Percentiles rank a stretch among this genome's conserved stretches.
These are phyloP conservation scores for Beauveria scarabaeidicola DNA, from an alignment of 2,329 filamentous ascomycete species.

Conservation along the genomic window DNA sequence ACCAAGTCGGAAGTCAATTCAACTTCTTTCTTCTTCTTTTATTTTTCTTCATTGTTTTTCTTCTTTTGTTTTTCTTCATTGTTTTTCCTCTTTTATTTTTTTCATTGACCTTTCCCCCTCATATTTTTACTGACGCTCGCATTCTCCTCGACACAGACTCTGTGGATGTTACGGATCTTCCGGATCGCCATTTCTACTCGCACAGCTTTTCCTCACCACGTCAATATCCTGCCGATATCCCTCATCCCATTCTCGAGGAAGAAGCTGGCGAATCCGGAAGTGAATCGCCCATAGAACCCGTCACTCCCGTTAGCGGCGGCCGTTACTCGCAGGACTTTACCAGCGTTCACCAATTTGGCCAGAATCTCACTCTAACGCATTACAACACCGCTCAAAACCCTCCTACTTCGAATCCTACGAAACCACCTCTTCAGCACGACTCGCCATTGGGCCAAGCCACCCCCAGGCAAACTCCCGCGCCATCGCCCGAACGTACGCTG, in stretches of 20 bases:
- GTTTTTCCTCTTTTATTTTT: neutral
- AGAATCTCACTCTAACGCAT: constrained; percentile 11
- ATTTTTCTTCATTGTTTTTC: neutral
- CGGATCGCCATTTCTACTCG: neutral
- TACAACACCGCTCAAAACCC: constrained; percentile 8
- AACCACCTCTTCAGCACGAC: neutral
- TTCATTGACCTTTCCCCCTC: neutral
- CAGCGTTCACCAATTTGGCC: constrained; percentile 32
- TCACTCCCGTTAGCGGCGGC: constrained; percentile 51
- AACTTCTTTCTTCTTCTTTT: neutral
- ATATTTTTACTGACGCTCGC: constrained; percentile 13
- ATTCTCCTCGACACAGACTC: constrained; percentile 12
- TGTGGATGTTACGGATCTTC: neutral
- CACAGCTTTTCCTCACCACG: constrained; percentile 33
- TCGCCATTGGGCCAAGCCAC: constrained; percentile 10
- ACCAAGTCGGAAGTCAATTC: neutral
- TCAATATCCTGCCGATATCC: constrained; percentile 41
- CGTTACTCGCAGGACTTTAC: constrained; percentile 47
- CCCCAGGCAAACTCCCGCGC: constrained; percentile 9
- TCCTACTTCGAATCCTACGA: constrained; percentile 6
- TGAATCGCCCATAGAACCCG: constrained; percentile 50
- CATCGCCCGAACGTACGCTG: constrained; percentile 3
- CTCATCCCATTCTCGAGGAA: constrained; percentile 45
- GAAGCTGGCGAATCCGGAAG: constrained; percentile 50
- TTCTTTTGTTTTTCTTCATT: neutral